Evolutionary conservation across 2,329 filamentous ascomycete genomes (phyloP).

Genomic region (Aspergillus sp.): DNA sequence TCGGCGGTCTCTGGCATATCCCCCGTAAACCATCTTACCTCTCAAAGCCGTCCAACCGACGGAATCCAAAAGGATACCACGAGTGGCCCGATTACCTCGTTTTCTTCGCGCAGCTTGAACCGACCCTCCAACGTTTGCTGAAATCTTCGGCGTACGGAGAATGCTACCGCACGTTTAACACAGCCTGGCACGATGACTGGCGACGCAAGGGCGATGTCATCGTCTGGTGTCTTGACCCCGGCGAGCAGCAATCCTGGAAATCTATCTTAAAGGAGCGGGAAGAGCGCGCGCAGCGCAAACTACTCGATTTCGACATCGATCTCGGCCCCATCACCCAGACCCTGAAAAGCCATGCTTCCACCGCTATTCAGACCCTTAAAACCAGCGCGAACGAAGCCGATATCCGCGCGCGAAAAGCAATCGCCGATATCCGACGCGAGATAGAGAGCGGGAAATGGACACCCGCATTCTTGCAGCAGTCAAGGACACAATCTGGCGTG

Average conservation of each 20-base stretch:
- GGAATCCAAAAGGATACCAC: conserved; percentile 16
- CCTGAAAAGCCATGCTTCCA: background rate
- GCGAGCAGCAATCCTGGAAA: conserved; percentile 30
- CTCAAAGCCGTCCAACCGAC: conserved; percentile 3
- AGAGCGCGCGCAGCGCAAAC: too few relatives aligned
- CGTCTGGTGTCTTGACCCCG: conserved; percentile 48
- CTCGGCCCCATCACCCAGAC: too few relatives aligned
- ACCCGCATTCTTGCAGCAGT: too few relatives aligned
- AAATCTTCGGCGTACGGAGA: conserved; percentile 46
- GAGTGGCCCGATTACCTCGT: conserved; percentile 44
- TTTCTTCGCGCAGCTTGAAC: conserved; percentile 55
- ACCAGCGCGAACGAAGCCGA: too few relatives aligned
- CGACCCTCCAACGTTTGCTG: conserved; percentile 39
- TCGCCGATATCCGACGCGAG: too few relatives aligned
- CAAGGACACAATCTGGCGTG: too few relatives aligned
- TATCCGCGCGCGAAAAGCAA: too few relatives aligned
- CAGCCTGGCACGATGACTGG: conserved; percentile 57
- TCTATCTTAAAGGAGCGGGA: too few relatives aligned
- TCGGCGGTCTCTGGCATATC: conserved; percentile 27
- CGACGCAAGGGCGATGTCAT: conserved; percentile 56
- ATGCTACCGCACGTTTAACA: conserved; percentile 56
- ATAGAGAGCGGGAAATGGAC: too few relatives aligned
- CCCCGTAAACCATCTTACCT: conserved; percentile 29
- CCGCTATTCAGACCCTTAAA: background rate
- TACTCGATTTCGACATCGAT: too few relatives aligned